Evolutionary conservation across 768 basidiomycete genomes (phyloP).

Genomic region (Suillus luteus): DNA sequence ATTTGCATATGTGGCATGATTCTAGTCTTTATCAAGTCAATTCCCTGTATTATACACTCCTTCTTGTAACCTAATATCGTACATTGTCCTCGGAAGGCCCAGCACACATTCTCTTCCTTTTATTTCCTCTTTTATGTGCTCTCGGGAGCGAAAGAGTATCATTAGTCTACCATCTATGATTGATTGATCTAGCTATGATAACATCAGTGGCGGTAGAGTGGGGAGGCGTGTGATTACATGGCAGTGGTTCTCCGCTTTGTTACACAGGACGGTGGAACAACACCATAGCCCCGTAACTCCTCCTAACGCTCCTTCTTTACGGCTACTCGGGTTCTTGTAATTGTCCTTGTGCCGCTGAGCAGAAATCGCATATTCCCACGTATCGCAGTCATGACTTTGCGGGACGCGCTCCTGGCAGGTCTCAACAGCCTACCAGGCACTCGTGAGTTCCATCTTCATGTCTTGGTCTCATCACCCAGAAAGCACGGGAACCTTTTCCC

Average conservation of each 20-base stretch:
- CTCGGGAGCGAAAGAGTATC: neutral
- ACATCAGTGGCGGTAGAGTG: neutral
- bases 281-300: neutral
- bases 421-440: constrained; percentile 62
- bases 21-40: neutral
- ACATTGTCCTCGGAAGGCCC: neutral
- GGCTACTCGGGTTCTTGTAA: neutral
- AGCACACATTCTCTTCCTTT: neutral
- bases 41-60: neutral
- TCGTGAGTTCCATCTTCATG: constrained; percentile 74
- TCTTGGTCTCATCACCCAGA: constrained; percentile 66
- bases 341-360: constrained; percentile 13
- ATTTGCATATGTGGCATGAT: constrained; percentile 40
- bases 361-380: constrained; percentile 25
- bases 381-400: constrained; percentile 44
- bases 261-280: neutral
- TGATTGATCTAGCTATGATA: neutral
- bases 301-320: neutral
- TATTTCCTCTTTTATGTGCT: neutral
- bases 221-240: constrained; percentile 6
- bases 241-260: neutral
- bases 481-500: constrained; percentile 74
- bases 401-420: constrained; percentile 61
- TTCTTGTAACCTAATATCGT: constrained; percentile 1
- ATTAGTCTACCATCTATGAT: neutral